These are phyloP conservation scores for Solanum hybrid DNA, from an alignment of 305 asterid species.

Conservation along the genomic window DNA sequence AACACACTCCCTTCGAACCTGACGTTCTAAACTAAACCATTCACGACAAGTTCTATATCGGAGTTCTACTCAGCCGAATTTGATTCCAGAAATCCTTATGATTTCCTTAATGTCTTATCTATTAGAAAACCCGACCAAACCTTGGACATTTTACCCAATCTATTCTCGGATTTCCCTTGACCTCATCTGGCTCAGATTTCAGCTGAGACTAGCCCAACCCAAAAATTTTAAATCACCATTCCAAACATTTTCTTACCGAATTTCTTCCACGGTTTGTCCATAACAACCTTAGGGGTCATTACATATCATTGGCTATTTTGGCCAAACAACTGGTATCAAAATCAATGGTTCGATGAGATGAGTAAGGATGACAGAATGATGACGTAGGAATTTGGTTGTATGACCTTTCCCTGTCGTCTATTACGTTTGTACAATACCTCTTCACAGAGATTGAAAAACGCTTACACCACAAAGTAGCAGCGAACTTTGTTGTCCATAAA, in stretches of 20 bases:
- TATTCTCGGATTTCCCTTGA: not conserved
- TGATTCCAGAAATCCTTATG: not conserved
- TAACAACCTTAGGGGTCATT: not conserved
- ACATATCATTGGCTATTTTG: not conserved
- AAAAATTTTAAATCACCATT: not conserved
- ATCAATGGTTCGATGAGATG: not conserved
- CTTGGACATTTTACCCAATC: not conserved
- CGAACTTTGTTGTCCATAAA: not conserved
- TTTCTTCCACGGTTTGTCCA: not conserved
- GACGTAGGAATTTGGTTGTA: not conserved
- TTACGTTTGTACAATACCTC: not conserved
- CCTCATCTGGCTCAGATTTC: not conserved
- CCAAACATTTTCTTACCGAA: not conserved
- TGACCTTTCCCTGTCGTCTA: not conserved
- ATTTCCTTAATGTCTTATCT: not conserved
- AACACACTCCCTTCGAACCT: not conserved
- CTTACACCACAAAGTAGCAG: not conserved
- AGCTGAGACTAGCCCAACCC: not conserved
- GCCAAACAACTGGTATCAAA: not conserved
- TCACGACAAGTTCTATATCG: not conserved
- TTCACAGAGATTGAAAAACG: not conserved
- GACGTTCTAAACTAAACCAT: not conserved
- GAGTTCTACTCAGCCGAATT: not conserved
- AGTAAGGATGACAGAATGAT: not conserved
- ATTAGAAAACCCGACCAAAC: not conserved